Conservation (phyloP, 768 basidiomycete genomes). For the Dendrothele bispora region DNA sequence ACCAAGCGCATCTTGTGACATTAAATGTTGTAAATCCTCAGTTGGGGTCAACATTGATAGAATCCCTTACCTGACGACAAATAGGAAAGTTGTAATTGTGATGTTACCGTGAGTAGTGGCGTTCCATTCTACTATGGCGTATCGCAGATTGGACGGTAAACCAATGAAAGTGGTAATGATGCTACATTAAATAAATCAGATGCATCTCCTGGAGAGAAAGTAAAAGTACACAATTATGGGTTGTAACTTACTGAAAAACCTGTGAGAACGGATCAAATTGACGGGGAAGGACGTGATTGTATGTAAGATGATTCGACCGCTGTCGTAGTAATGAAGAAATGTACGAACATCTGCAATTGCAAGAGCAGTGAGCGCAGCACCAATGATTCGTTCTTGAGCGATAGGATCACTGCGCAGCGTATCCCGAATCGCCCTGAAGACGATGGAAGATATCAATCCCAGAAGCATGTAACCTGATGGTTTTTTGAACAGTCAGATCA, state of each 20-base stretch:
- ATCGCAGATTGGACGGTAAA: constrained; percentile 57
- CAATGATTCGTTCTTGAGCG: constrained; percentile 69
- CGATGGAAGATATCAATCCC: constrained; percentile 63
- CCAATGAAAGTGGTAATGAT: constrained; percentile 55
- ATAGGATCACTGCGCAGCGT: constrained; percentile 53
- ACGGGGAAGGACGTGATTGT: not conserved
- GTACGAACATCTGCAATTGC: constrained; percentile 68
- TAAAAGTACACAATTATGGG: constrained; percentile 3
- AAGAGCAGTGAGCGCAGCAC: constrained; percentile 59
- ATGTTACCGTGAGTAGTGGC: constrained; percentile 77
- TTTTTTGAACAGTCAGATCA: not conserved
- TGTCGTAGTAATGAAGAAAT: constrained; percentile 1
- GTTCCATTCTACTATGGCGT: constrained; percentile 59
- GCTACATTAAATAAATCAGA: constrained; percentile 33
- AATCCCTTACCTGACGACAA: constrained; percentile 52
- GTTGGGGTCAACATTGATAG: not conserved
- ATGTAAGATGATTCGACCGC: constrained; percentile 2
- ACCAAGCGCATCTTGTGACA: constrained; percentile 54
- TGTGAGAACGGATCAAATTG: constrained; percentile 21
- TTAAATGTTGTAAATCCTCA: constrained; percentile 1
- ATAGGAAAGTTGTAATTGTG: constrained; percentile 57
- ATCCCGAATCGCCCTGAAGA: constrained; percentile 67
- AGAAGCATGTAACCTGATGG: constrained; percentile 60
- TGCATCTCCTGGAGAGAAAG: not conserved
- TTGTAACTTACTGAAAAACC: constrained; percentile 58